Conservation (phyloP, 2,329 filamentous ascomycete species). For the Cordyceps militaris region DNA sequence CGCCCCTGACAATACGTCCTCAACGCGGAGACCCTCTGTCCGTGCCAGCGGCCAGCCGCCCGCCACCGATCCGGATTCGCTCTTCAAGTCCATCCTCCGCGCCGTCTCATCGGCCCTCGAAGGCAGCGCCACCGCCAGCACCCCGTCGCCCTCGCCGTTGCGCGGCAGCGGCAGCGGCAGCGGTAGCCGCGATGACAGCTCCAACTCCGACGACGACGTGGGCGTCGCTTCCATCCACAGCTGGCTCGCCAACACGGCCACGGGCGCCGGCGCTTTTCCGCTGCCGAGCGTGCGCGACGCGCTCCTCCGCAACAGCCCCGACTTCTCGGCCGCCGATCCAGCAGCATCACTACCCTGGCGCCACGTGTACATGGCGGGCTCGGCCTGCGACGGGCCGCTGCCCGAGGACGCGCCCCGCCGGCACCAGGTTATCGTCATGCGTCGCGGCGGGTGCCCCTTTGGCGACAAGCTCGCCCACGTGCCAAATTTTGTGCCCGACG, state of each 20-base stretch:
- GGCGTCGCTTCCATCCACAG: slow-evolving; percentile 35
- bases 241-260: slow-evolving; percentile 46
- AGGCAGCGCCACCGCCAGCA: neutral
- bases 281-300: slow-evolving; percentile 59
- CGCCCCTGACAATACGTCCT: slow-evolving; percentile 10
- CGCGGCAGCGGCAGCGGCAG: slow-evolving; percentile 23
- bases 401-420: slow-evolving; percentile 43
- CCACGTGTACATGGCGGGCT: slow-evolving; percentile 62
- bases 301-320: slow-evolving; percentile 34
- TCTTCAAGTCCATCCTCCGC: slow-evolving; percentile 40
- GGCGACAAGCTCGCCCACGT: slow-evolving; percentile 76
- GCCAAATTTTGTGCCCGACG: slow-evolving; percentile 54
- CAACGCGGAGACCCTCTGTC: neutral
- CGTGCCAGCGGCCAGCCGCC: slow-evolving; percentile 13
- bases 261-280: slow-evolving; percentile 56
- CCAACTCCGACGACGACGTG: slow-evolving; percentile 20
- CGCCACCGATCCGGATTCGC: slow-evolving; percentile 20
- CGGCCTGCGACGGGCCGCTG: slow-evolving; percentile 56
- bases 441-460: slow-evolving; percentile 79
- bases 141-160: neutral
- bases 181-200: slow-evolving; percentile 14
- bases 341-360: slow-evolving; percentile 55
- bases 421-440: slow-evolving; percentile 75
- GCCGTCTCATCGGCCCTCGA: slow-evolving; percentile 39
- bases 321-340: slow-evolving; percentile 31